These are phyloP conservation scores for Eutrema heterophyllum DNA, from an alignment of 345 rosid species.

Conservation along the genomic window DNA sequence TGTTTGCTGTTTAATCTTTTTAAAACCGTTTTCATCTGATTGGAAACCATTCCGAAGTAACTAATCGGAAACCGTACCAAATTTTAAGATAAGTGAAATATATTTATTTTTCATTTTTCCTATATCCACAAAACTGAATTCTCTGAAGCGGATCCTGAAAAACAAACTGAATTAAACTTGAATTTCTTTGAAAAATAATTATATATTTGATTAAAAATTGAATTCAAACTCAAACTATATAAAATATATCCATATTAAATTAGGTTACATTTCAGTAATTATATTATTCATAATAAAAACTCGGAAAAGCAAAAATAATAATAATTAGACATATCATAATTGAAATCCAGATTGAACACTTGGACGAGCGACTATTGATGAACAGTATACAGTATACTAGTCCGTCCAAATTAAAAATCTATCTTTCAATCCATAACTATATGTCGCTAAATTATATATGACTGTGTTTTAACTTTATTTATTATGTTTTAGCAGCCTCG, in stretches of 20 bases:
- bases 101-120: too few relatives aligned
- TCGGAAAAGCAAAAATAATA: too few relatives aligned
- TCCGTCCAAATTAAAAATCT: background rate
- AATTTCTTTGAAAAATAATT: too few relatives aligned
- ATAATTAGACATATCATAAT: background rate
- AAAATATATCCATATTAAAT: too few relatives aligned
- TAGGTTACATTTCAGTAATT: too few relatives aligned
- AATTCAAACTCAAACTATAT: too few relatives aligned
- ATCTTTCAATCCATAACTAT: background rate
- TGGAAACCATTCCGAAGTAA: background rate
- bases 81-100: too few relatives aligned
- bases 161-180: background rate
- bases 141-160: background rate
- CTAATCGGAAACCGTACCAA: background rate
- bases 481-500: background rate
- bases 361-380: background rate
- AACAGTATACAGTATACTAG: background rate
- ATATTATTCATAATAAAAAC: background rate
- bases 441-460: background rate
- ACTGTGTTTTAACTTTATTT: slow-evolving; percentile 1
- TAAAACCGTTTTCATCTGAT: background rate
- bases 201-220: too few relatives aligned
- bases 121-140: too few relatives aligned
- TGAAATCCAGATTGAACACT: background rate
- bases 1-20: background rate